A percentile compares a stretch with the other conserved stretches of the same genome.
Evolutionary conservation across 768 basidiomycete genomes (phyloP).

Genomic region (Phanerochaete carnosa): DNA sequence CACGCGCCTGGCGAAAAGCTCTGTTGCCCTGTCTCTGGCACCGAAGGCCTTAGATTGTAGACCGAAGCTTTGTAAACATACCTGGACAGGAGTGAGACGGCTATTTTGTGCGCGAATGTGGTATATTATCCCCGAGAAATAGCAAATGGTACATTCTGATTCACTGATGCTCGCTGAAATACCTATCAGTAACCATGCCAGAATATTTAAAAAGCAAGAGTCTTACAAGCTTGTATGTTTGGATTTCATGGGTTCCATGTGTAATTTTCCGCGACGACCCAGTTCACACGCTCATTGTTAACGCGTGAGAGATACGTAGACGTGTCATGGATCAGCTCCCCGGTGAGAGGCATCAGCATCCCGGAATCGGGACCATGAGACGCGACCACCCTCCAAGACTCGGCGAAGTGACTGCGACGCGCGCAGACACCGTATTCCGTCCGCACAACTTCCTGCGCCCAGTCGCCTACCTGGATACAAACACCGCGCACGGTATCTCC

Average conservation of each 20-base stretch:
- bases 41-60: too few species aligned
- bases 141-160: background rate
- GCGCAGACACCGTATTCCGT: background rate
- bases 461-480: constrained; percentile 6
- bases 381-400: background rate
- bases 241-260: background rate
- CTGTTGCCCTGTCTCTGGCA: too few species aligned
- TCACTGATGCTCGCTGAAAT: background rate
- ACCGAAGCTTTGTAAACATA: too few species aligned
- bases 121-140: background rate
- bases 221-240: background rate
- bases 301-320: background rate
- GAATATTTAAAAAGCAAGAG: background rate
- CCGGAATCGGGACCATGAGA: background rate
- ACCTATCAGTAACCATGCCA: background rate
- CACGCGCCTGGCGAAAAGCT: too few species aligned
- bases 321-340: background rate
- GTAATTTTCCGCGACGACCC: constrained; percentile 5
- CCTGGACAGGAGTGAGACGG: too few species aligned
- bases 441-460: constrained; percentile 6
- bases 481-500: background rate
- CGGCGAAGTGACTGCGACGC: constrained; percentile 2
- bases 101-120: background rate
- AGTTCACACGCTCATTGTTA: background rate
- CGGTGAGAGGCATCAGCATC: background rate